A percentile compares a stretch with the other conserved stretches of the same genome.
Conservation (phyloP, 2,329 filamentous ascomycete species). For the Colletotrichum sp. region DNA sequence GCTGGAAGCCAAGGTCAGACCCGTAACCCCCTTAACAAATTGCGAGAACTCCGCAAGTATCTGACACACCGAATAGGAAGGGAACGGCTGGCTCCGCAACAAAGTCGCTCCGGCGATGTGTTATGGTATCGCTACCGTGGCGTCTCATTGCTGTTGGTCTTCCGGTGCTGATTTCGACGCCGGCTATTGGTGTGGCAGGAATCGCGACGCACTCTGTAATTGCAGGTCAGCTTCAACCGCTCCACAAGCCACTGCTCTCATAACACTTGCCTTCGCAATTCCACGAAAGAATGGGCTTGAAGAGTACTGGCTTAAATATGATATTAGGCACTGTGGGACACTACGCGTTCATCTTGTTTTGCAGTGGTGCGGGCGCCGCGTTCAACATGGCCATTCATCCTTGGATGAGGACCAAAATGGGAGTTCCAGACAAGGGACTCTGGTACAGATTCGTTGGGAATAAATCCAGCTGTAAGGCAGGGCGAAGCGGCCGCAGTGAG, state of each 20-base stretch:
- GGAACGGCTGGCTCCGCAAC: not conserved
- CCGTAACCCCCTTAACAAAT: not conserved
- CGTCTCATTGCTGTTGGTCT: not conserved
- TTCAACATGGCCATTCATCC: not conserved
- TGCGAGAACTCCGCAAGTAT: not conserved
- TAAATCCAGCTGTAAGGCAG: too few relatives aligned
- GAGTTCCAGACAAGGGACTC: not conserved
- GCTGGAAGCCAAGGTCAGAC: not conserved
- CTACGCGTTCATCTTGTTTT: not conserved
- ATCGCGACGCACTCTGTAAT: not conserved
- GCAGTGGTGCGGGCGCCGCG: not conserved
- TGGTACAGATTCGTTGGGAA: not conserved
- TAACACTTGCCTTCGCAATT: not conserved
- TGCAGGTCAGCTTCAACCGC: not conserved
- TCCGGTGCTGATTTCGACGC: not conserved
- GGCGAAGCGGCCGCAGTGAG: too few relatives aligned
- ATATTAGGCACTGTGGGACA: not conserved
- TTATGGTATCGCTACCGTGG: not conserved
- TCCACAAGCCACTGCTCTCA: not conserved
- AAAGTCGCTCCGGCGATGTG: not conserved
- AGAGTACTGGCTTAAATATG: accelerated
- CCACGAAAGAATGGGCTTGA: accelerated
- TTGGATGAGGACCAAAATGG: not conserved
- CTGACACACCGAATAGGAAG: not conserved
- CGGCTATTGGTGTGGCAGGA: not conserved